Conservation (phyloP, 2,329 filamentous ascomycete genomes). For the Colletotrichum zoysiae region DNA sequence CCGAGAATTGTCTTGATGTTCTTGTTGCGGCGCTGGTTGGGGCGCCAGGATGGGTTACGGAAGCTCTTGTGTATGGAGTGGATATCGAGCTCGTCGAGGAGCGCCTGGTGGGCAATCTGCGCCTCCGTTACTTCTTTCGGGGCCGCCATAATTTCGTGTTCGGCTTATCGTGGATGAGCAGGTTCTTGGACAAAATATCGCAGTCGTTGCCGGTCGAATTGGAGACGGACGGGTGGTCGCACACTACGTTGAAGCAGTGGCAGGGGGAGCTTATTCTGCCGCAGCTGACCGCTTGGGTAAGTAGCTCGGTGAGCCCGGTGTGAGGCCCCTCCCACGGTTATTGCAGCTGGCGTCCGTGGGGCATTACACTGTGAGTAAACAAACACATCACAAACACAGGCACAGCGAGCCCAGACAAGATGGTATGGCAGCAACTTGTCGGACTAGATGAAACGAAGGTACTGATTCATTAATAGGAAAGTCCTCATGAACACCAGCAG, state of each 20-base stretch:
- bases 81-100: slow-evolving; percentile 93
- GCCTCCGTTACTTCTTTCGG: slow-evolving; percentile 79
- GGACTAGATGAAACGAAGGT: background rate
- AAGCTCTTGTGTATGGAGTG: slow-evolving; percentile 88
- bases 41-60: slow-evolving; percentile 90
- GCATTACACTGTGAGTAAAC: slow-evolving; percentile 20
- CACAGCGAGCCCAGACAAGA: slow-evolving; percentile 22
- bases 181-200: background rate
- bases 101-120: slow-evolving; percentile 83
- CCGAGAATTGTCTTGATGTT: slow-evolving; percentile 97
- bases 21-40: slow-evolving; percentile 96
- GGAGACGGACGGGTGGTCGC: background rate
- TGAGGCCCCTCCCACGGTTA: background rate
- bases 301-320: slow-evolving; percentile 30
- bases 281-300: slow-evolving; percentile 21
- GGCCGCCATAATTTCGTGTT: slow-evolving; percentile 71
- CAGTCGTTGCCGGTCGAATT: background rate
- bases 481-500: slow-evolving; percentile 97
- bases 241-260: slow-evolving; percentile 20
- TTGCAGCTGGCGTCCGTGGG: slow-evolving; percentile 1
- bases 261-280: slow-evolving; percentile 40
- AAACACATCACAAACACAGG: slow-evolving; percentile 18
- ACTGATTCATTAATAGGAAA: slow-evolving; percentile 71
- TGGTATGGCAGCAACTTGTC: slow-evolving; percentile 27
- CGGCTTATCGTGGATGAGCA: slow-evolving; percentile 28